phyloP scores from a whole-genome alignment of 345 rosid genomes.

The Tarenaya hassleriana region DNA sequence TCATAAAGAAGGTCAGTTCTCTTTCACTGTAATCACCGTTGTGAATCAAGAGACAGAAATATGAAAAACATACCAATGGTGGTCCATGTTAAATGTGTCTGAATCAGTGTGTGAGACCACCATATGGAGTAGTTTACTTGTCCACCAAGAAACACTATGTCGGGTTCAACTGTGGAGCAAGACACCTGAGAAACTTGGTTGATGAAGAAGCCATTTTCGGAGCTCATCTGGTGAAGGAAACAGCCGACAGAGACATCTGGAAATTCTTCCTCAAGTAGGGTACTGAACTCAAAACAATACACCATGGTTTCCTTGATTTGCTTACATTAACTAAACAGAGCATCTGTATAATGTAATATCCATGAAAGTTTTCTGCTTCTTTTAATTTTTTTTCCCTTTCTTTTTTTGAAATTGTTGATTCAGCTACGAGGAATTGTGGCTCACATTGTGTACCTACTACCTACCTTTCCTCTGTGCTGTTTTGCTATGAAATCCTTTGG shows the following conservation, averaged over 20 bases:
- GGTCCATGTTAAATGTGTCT: neutral
- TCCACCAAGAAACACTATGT: slow-evolving; percentile 84
- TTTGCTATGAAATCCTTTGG: no score
- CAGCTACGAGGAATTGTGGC: no score
- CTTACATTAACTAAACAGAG: no score
- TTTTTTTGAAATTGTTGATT: no score
- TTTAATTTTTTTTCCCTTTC: no score
- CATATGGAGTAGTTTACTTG: slow-evolving; percentile 82
- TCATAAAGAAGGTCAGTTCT: slow-evolving; percentile 82
- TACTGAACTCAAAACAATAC: no score
- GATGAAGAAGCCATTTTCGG: slow-evolving; percentile 85
- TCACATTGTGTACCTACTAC: no score
- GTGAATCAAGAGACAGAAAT: no score
- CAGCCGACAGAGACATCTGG: slow-evolving; percentile 81
- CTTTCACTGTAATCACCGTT: neutral
- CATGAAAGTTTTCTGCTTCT: no score
- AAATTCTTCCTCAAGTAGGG: slow-evolving; percentile 81
- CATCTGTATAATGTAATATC: no score
- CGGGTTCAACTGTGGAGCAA: slow-evolving; percentile 62
- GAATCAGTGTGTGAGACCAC: slow-evolving; percentile 85
- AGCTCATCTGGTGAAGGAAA: slow-evolving; percentile 72
- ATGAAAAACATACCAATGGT: neutral
- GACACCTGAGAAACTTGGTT: slow-evolving; percentile 70
- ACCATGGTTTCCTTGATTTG: no score
- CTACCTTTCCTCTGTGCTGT: no score